phyloP scores from a whole-genome alignment of 2,329 filamentous ascomycete species.

The Sclerotinia glacialis region DNA sequence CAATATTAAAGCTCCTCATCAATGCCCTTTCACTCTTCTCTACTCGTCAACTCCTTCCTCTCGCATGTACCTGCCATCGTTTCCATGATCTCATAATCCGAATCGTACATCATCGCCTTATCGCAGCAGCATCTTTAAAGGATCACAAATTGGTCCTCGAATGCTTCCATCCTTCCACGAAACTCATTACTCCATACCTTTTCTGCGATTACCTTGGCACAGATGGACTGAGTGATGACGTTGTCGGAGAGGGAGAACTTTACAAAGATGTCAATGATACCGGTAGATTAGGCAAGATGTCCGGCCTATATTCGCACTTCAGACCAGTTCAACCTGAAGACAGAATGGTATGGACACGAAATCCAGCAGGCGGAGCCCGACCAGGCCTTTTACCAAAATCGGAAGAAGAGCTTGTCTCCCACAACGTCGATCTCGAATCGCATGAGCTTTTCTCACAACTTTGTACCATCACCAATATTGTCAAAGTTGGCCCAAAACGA shows the following conservation, averaged over 20 bases:
- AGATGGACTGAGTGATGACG: constrained; percentile 48
- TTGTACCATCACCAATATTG: constrained; percentile 64
- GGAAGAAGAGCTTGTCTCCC: constrained; percentile 49
- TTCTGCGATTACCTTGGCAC: constrained; percentile 67
- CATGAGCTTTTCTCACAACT: constrained; percentile 75
- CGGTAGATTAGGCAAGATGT: constrained; percentile 48
- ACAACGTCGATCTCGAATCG: constrained; percentile 64
- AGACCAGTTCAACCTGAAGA: constrained; percentile 58
- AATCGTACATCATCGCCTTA: constrained; percentile 62
- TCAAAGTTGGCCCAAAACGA: constrained; percentile 59
- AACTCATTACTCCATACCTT: constrained; percentile 65
- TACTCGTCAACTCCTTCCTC: constrained; percentile 52
- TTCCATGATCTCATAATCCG: constrained; percentile 62
- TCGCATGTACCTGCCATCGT: constrained; percentile 59
- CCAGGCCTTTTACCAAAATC: constrained; percentile 31
- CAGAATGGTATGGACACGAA: constrained; percentile 37
- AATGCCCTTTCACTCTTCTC: constrained; percentile 49
- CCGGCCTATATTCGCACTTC: constrained; percentile 67
- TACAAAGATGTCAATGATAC: constrained; percentile 27
- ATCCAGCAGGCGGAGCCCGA: constrained; percentile 41
- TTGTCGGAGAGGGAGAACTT: constrained; percentile 39
- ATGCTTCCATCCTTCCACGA: constrained; percentile 71
- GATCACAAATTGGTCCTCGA: constrained; percentile 71
- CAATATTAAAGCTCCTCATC: constrained; percentile 47
- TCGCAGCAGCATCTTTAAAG: constrained; percentile 53